Percentiles rank a stretch among this genome's conserved stretches.
Evolutionary conservation across 768 basidiomycete species (phyloP).

Genomic region (Mycena rebaudengoi): DNA sequence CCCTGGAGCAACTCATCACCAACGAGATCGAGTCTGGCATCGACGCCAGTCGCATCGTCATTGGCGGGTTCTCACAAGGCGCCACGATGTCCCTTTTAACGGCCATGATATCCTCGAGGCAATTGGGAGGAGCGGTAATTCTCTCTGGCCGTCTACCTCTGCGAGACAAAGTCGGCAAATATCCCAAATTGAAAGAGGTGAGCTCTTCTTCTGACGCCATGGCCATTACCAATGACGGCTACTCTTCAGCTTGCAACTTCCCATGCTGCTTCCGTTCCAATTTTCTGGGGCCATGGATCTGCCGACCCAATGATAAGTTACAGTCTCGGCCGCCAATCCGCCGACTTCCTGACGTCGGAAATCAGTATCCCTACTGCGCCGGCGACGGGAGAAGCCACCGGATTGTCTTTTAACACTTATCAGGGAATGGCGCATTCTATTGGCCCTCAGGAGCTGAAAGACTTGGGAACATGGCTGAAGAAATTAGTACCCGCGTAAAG

Average conservation of each 20-base stretch:
- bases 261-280: slow-evolving; percentile 22
- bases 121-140: slow-evolving; percentile 48
- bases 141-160: slow-evolving; percentile 57
- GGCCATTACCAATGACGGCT: not conserved
- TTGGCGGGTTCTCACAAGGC: slow-evolving; percentile 62
- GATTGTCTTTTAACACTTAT: slow-evolving; percentile 26
- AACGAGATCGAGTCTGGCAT: slow-evolving; percentile 52
- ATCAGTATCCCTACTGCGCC: slow-evolving; percentile 21
- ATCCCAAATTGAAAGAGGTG: slow-evolving; percentile 23
- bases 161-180: slow-evolving; percentile 42
- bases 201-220: slow-evolving; percentile 23
- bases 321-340: slow-evolving; percentile 13
- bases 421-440: slow-evolving; percentile 22
- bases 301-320: slow-evolving; percentile 27
- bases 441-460: slow-evolving; percentile 24
- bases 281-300: slow-evolving; percentile 34
- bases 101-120: slow-evolving; percentile 43
- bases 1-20: slow-evolving; percentile 49
- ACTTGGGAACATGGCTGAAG: slow-evolving; percentile 27
- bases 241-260: slow-evolving; percentile 9
- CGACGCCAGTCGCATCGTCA: slow-evolving; percentile 48
- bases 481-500: slow-evolving; percentile 19
- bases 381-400: not conserved
- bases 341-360: slow-evolving; percentile 20
- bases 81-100: slow-evolving; percentile 52